Conservation (phyloP, 1,284 basidiomycete species). For the Cutaneotrichosporon cyanovorans region DNA sequence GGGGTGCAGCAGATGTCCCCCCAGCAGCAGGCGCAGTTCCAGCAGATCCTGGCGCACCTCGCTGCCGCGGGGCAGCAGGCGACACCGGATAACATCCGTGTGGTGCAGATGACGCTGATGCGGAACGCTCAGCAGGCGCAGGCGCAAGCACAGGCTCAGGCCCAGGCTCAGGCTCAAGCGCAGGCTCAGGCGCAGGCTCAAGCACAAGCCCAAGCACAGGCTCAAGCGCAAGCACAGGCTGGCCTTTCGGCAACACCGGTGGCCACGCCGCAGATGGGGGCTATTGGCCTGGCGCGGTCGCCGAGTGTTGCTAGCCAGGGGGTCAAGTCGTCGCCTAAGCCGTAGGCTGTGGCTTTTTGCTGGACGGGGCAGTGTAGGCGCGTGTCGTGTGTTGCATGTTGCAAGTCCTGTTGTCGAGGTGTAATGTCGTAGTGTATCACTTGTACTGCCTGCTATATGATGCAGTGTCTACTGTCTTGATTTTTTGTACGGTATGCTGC, state of each 20-base stretch:
- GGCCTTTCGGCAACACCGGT: not conserved
- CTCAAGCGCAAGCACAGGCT: slow-evolving; percentile 1
- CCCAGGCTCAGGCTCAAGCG: slow-evolving; percentile 7
- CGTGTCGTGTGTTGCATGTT: too few species aligned
- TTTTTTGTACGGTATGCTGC: too few species aligned
- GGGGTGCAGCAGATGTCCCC: slow-evolving; percentile 18
- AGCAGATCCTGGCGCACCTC: slow-evolving; percentile 29
- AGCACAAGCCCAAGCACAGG: slow-evolving; percentile 4
- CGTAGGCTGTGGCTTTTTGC: too few species aligned
- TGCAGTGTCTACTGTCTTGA: too few species aligned
- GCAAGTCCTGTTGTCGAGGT: too few species aligned
- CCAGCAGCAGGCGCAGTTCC: slow-evolving; percentile 15
- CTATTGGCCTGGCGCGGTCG: not conserved
- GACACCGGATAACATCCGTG: slow-evolving; percentile 30
- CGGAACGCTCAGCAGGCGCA: slow-evolving; percentile 19
- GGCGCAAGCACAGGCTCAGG: slow-evolving; percentile 13
- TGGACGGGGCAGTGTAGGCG: too few species aligned
- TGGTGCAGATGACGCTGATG: slow-evolving; percentile 21
- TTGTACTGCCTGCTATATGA: too few species aligned
- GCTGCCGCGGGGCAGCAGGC: slow-evolving; percentile 28
- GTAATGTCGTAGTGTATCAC: too few species aligned
- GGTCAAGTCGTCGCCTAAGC: too few species aligned
- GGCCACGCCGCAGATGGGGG: not conserved
- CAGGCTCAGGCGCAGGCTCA: slow-evolving; percentile 7
- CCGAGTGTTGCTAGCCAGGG: too few species aligned